Evolutionary conservation across 2,329 filamentous ascomycete species (phyloP).

Genomic region (Fusarium pseudoanthophilum): DNA sequence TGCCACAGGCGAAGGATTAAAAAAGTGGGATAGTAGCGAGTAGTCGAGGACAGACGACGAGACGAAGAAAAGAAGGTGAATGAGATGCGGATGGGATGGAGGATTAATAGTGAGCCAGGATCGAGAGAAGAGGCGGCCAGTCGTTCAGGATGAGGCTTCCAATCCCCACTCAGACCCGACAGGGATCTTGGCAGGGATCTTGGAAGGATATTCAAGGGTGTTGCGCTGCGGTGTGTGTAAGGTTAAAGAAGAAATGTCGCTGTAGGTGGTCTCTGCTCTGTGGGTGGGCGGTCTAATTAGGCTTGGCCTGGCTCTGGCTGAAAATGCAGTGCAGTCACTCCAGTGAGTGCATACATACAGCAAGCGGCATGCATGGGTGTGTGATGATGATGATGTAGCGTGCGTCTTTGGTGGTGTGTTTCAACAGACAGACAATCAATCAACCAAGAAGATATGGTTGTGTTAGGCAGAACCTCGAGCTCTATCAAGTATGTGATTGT

Average conservation of each 20-base stretch:
- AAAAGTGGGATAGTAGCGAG: slow-evolving; percentile 34
- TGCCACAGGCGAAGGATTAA: slow-evolving; percentile 31
- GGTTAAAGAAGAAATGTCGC: neutral
- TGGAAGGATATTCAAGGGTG: slow-evolving; percentile 34
- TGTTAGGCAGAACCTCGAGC: slow-evolving; percentile 2
- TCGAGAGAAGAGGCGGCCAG: slow-evolving; percentile 41
- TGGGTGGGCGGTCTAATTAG: slow-evolving; percentile 37
- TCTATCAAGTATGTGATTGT: neutral
- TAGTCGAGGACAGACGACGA: slow-evolving; percentile 41
- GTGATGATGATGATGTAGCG: slow-evolving; percentile 35
- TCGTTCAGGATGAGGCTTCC: slow-evolving; percentile 46
- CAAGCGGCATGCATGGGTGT: slow-evolving; percentile 11
- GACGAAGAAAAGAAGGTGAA: slow-evolving; percentile 36
- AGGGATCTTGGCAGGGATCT: slow-evolving; percentile 29
- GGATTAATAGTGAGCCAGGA: slow-evolving; percentile 46
- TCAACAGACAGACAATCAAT: slow-evolving; percentile 11
- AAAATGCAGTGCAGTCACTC: slow-evolving; percentile 24
- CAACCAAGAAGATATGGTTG: neutral
- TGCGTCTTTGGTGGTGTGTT: slow-evolving; percentile 35
- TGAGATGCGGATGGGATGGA: slow-evolving; percentile 40
- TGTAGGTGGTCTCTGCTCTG: neutral
- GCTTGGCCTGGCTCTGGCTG: slow-evolving; percentile 30
- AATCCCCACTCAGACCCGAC: slow-evolving; percentile 34
- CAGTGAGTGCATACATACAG: neutral
- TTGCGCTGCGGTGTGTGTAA: slow-evolving; percentile 34